Conservation (phyloP, 2,329 filamentous ascomycete species). For the Colletotrichum lupini region DNA sequence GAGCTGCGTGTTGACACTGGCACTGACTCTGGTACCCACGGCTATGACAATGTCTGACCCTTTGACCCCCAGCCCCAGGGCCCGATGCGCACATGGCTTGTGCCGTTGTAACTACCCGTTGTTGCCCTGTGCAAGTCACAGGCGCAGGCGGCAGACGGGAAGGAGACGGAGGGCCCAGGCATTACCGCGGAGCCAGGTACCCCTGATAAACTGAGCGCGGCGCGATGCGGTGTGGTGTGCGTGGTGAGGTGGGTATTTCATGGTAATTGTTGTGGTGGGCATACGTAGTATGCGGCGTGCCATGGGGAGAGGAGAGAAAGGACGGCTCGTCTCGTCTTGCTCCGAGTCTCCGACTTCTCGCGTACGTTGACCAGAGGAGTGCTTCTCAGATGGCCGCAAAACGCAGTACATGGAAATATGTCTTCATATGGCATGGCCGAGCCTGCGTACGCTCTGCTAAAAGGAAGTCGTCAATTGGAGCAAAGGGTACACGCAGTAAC, state of each 20-base stretch:
- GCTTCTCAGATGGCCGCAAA: slow-evolving; percentile 4
- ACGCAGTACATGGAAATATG: not conserved
- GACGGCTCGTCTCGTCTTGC: slow-evolving; percentile 11
- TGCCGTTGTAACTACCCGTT: slow-evolving; percentile 11
- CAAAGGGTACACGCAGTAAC: not conserved
- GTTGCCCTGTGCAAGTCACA: slow-evolving; percentile 21
- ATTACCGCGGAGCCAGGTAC: not conserved
- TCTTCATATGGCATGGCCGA: not conserved
- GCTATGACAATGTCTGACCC: slow-evolving; percentile 20
- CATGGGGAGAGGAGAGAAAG: not conserved
- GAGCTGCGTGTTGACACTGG: slow-evolving; percentile 22
- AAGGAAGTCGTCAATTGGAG: not conserved
- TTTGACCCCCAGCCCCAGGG: not conserved
- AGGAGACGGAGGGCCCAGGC: not conserved
- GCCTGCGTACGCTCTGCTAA: not conserved
- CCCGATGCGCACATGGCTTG: not conserved
- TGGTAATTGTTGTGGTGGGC: not conserved
- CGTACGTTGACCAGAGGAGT: not conserved
- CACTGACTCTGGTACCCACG: slow-evolving; percentile 22
- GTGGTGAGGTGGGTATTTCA: not conserved
- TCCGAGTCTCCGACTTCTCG: not conserved
- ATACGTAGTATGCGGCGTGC: not conserved
- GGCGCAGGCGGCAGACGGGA: not conserved
- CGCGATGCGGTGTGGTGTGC: not conserved
- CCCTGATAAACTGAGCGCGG: not conserved